Conservation (phyloP, 495 filamentous ascomycete genomes). For the Penicillium turbatum region DNA sequence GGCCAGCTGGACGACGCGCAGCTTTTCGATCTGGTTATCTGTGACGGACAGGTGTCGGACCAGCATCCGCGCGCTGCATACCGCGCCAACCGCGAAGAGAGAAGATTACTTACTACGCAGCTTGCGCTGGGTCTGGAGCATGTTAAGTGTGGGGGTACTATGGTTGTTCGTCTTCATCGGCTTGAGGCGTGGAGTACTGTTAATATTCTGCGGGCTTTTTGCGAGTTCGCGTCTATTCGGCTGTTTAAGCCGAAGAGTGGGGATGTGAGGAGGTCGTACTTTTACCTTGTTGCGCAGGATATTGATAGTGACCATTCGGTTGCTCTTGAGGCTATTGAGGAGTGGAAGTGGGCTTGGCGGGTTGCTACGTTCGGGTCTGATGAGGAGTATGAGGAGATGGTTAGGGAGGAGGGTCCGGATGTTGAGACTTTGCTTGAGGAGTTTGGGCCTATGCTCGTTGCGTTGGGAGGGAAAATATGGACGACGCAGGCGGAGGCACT, state of each 20-base stretch:
- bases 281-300: slow-evolving; percentile 52
- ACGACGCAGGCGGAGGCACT: background rate
- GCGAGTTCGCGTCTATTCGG: slow-evolving; percentile 39
- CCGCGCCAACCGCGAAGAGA: slow-evolving; percentile 38
- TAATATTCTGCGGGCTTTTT: slow-evolving; percentile 39
- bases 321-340: slow-evolving; percentile 33
- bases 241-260: slow-evolving; percentile 45
- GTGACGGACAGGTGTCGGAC: slow-evolving; percentile 54
- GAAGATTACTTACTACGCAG: slow-evolving; percentile 39
- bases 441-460: background rate
- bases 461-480: background rate
- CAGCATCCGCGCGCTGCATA: slow-evolving; percentile 41
- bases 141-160: slow-evolving; percentile 40
- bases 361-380: background rate
- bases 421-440: background rate
- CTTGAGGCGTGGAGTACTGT: slow-evolving; percentile 41
- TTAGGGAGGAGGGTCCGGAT: background rate
- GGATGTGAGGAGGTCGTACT: slow-evolving; percentile 47
- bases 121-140: slow-evolving; percentile 47
- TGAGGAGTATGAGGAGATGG: background rate
- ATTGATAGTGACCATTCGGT: slow-evolving; percentile 31
- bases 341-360: background rate
- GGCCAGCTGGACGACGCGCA: slow-evolving; percentile 13
- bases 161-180: slow-evolving; percentile 51
- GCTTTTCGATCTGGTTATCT: slow-evolving; percentile 51